These are phyloP conservation scores for Sugiyamaella valdiviana DNA, from an alignment of 805 yeast species.

Conservation along the genomic window DNA sequence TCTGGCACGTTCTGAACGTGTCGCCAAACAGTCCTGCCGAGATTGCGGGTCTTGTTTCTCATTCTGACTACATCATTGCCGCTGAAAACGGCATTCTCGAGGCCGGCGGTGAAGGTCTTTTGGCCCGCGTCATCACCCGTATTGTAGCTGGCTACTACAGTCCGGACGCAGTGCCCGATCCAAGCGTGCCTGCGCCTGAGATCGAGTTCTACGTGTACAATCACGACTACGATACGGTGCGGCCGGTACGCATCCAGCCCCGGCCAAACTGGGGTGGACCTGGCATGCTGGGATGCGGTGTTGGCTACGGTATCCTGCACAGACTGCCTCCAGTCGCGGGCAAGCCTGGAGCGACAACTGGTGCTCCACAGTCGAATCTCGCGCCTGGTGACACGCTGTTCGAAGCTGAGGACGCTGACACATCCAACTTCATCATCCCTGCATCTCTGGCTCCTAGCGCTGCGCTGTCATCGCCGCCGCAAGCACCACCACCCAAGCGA, in stretches of 20 bases:
- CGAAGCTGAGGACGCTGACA: conserved; percentile 25
- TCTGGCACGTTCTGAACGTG: conserved; percentile 78
- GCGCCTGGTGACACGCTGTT: conserved; percentile 39
- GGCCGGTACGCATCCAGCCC: conserved; percentile 80
- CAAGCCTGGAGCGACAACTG: conserved; percentile 9
- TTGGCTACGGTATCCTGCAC: conserved; percentile 88
- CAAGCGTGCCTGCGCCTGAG: conserved; percentile 27
- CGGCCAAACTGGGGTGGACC: conserved; percentile 73
- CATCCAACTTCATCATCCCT: conserved; percentile 17
- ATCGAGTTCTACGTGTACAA: conserved; percentile 72
- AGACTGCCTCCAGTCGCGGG: conserved; percentile 61
- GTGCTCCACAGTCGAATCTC: conserved; percentile 4
- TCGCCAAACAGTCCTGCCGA: conserved; percentile 77
- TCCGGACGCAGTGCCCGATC: conserved; percentile 25
- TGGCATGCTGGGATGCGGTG: conserved; percentile 88
- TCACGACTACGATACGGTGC: conserved; percentile 74
- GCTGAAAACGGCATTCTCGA: conserved; percentile 79
- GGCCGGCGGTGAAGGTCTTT: conserved; percentile 78
- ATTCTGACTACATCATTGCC: conserved; percentile 82
- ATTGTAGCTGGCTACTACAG: conserved; percentile 42
- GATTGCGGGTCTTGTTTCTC: conserved; percentile 73
- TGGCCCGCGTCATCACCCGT: conserved; percentile 53
- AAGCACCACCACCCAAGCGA: conserved; percentile 7
- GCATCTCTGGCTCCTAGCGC: conserved; percentile 14
- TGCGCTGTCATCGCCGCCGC: conserved; percentile 8